A percentile compares a stretch with the other conserved stretches of the same genome.
phyloP scores from a whole-genome alignment of 2,329 filamentous ascomycete species.

The Xylaria sp. region DNA sequence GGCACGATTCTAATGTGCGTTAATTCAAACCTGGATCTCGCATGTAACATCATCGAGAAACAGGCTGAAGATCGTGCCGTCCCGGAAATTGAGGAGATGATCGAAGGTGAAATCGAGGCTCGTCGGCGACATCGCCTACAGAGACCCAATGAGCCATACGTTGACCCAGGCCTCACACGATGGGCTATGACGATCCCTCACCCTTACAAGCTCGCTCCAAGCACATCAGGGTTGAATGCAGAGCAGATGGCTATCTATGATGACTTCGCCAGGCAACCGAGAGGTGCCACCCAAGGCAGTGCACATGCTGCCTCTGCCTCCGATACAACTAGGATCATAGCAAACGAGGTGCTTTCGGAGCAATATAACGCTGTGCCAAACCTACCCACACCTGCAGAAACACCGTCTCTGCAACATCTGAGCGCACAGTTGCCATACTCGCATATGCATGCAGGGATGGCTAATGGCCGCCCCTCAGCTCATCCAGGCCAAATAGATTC shows the following conservation, averaged over 20 bases:
- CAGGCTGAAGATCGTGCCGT: slow-evolving; percentile 93
- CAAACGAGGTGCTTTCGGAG: slow-evolving; percentile 72
- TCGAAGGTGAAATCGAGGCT: slow-evolving; percentile 81
- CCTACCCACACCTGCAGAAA: slow-evolving; percentile 68
- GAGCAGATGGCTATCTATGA: slow-evolving; percentile 97
- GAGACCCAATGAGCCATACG: slow-evolving; percentile 84
- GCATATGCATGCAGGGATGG: slow-evolving; percentile 59
- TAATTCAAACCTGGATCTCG: slow-evolving; percentile 94
- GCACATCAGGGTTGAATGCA: slow-evolving; percentile 76
- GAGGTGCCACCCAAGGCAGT: slow-evolving; percentile 66
- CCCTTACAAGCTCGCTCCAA: slow-evolving; percentile 86
- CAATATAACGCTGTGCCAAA: slow-evolving; percentile 67
- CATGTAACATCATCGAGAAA: slow-evolving; percentile 93
- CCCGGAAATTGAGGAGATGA: slow-evolving; percentile 93
- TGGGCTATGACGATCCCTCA: slow-evolving; percentile 96
- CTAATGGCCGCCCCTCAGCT: slow-evolving; percentile 62
- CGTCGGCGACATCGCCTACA: slow-evolving; percentile 79
- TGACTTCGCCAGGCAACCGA: slow-evolving; percentile 89
- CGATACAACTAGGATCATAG: slow-evolving; percentile 69
- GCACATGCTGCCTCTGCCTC: slow-evolving; percentile 67
- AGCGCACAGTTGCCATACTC: slow-evolving; percentile 65
- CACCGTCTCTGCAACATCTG: slow-evolving; percentile 65
- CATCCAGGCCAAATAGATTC: slow-evolving; percentile 61
- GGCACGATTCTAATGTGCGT: slow-evolving; percentile 98
- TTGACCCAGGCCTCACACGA: slow-evolving; percentile 82